Evolutionary conservation across 2,329 filamentous ascomycete species (phyloP), one percentile per base, ranked within the genome.

Genomic region (Alternaria incomplexa): DNA sequence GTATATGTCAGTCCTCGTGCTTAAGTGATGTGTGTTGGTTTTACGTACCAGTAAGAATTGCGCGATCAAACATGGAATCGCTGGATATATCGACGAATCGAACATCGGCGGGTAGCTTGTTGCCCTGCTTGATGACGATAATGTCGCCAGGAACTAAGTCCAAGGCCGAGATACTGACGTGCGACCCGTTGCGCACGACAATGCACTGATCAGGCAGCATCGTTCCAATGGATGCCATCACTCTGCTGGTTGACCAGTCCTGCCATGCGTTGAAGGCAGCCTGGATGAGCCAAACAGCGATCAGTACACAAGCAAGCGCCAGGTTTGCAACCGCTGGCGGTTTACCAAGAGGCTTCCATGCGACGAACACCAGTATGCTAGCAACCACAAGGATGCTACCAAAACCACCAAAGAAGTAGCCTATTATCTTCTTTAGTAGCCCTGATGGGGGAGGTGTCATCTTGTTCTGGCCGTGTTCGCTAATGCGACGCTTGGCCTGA

Each of bases 391-490:
- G 84, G 54, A 95, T 87, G 1, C 87, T 84, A 3, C 91, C 91
- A 68, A 94, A 95, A 1, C 91, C 91, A 67, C 89, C 90, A 81
- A 93, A 93, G 70, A 93, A 89, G 79, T 94, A 94, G 17, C 87
- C 87, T 32, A 90, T 79, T 6, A 89, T 84, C 63, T 87, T 87
- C 46, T 83, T 82, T 47, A 88, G 76, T 65, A 85, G 84, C 63
- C 85, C 86, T 5, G 88, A 90, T 13, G 89, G 87, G 2, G 90
- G 88, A 4, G 88, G 85, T 5, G 90, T 88, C 5, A 89, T 89
- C 8, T 85, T 84, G 73, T 94, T 94, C 62, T 81, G 86, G 36
- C 91, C 91, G 78, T 90, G 86, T 72, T 90, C 83, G 46, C 81
- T 82, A 7, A 87, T 75, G 40, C 87, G 85, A 23, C 85, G 83